These are phyloP conservation scores for Globisporangium iwayamae DNA, from an alignment of 352 stramenopile genomes.

Conservation along the genomic window DNA sequence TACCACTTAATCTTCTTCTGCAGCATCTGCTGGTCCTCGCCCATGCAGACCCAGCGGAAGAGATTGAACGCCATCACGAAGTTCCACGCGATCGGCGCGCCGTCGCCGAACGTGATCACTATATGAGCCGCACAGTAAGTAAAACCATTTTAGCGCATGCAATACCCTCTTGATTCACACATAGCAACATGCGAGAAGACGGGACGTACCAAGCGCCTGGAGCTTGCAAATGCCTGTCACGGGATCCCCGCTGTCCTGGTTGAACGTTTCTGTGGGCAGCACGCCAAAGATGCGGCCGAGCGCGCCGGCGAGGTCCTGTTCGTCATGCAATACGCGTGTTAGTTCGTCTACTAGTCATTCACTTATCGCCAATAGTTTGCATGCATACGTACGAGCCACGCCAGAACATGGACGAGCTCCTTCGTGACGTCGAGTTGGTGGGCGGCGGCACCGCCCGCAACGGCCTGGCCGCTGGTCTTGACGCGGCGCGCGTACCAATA, in stretches of 20 bases:
- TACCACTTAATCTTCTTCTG: conserved; percentile 85
- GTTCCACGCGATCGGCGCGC: conserved; percentile 77
- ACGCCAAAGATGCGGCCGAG: conserved; percentile 66
- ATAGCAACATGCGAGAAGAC: not conserved
- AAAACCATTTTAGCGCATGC: not conserved
- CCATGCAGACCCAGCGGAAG: conserved; percentile 79
- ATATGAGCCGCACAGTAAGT: not conserved
- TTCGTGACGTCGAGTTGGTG: conserved; percentile 81
- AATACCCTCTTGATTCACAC: not conserved
- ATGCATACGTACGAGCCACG: conserved; percentile 50
- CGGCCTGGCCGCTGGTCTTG: conserved; percentile 29
- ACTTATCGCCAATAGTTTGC: not conserved
- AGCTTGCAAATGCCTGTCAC: conserved; percentile 64
- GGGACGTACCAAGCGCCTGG: conserved; percentile 55
- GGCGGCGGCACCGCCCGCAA: conserved; percentile 16
- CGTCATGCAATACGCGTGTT: not conserved
- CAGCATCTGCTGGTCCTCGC: conserved; percentile 80
- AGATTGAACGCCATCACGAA: conserved; percentile 83
- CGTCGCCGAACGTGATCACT: conserved; percentile 81
- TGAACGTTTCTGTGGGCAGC: conserved; percentile 62
- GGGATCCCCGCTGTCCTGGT: conserved; percentile 46
- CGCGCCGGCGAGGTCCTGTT: conserved; percentile 66
- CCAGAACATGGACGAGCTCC: conserved; percentile 83
- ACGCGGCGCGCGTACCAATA: conserved; percentile 72
- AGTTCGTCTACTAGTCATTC: not conserved